Base-by-base conservation (phyloP, 2,329 filamentous ascomycete species). In the Talaromyces atroroseus region DNA sequence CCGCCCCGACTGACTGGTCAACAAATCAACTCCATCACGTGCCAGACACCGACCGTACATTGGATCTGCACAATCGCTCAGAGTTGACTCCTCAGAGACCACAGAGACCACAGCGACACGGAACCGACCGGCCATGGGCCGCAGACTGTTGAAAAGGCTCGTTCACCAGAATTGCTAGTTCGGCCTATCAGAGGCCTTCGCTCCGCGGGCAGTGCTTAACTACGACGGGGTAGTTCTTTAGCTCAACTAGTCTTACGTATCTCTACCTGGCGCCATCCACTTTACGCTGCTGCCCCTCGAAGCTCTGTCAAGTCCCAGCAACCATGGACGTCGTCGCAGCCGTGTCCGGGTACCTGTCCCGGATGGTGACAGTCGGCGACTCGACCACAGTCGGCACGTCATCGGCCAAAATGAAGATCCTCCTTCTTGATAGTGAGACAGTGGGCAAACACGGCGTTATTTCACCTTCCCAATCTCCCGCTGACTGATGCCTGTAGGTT, bases 381-480 rank as follows among this genome's bases (percentile, higher is more conserved):
- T 80, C 68, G 78, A 69, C 74, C 68, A 79, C 84, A 50, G 75
- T 80, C 45, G 82, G 83, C 58, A 66, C 70, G 59, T 81, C 84
- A 46, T 80, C 86, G 51, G 86, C 89, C 21, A 97, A 96, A 79
- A 99, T 99, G 94, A 99, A 99, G 84, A 94, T 97, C 59, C 78
- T 99, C 57, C 79, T 99, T 61, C 80, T 99, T 65, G 94, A 99
- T 74, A 87, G 84, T 75, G 94, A 97, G 74, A 99, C 94, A 63
- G 85, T 86, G 77, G 72, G 82, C 78, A 71, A 32, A 75, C 74
- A 76, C 66, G 66, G 68, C 63, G 60, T 56, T 56, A 40, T 55
- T 44, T 44, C 34, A 50, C 32, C 48, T 54, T 54, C 16, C 50
- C 38, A 54, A 46, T 47, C 23, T 62, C 52, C 57, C n/a, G 59